Evolutionary conservation across 345 rosid species (phyloP).

Genomic region (Raphanus raphanistrum): DNA sequence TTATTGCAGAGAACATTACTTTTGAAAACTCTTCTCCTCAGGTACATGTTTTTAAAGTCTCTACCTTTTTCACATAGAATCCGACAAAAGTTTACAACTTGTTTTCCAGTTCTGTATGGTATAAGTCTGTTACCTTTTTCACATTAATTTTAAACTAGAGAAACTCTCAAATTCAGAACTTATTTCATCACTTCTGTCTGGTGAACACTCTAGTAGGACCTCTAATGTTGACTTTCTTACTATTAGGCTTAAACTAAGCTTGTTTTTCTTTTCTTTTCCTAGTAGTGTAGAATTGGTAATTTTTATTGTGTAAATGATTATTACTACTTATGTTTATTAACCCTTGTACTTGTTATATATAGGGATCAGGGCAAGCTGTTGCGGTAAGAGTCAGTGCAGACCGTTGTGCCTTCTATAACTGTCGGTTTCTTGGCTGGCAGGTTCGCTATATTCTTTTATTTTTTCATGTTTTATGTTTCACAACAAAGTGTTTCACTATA

Average conservation of each 20-base stretch:
- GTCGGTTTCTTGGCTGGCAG: neutral
- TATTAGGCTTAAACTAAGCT: too few species aligned
- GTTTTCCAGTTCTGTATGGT: too few species aligned
- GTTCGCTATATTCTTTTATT: neutral
- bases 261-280: too few species aligned
- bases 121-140: neutral
- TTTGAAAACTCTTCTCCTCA: slow-evolving; percentile 67
- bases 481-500: neutral
- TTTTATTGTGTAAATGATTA: too few species aligned
- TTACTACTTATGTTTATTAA: too few species aligned
- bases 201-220: neutral
- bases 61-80: neutral
- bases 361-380: neutral
- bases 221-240: neutral
- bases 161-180: neutral
- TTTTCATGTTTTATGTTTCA: neutral
- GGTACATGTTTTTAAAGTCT: neutral
- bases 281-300: too few species aligned
- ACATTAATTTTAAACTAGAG: neutral
- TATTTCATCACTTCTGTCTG: neutral
- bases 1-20: slow-evolving; percentile 93
- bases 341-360: neutral
- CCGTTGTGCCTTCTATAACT: neutral
- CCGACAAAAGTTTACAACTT: neutral
- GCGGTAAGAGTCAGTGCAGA: neutral